phyloP scores from a whole-genome alignment of 768 basidiomycete species.

The Russula olivacea region DNA sequence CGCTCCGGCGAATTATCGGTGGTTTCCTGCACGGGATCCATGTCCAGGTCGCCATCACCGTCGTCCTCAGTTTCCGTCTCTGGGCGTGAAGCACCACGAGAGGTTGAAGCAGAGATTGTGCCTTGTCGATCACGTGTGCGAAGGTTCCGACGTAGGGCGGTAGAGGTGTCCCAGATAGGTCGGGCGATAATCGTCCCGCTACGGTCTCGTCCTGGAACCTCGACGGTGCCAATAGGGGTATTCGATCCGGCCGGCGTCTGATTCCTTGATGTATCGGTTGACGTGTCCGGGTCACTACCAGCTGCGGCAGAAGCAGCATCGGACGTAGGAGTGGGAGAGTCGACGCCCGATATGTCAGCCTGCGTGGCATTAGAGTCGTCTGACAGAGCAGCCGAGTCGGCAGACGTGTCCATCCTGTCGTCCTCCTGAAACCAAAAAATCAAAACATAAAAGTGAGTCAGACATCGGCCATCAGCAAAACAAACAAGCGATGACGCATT shows the following conservation, averaged over 20 bases:
- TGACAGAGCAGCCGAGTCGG: slow-evolving; percentile 19
- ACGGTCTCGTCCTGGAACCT: slow-evolving; percentile 59
- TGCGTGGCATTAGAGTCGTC: slow-evolving; percentile 19
- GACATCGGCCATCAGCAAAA: neutral
- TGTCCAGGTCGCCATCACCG: slow-evolving; percentile 55
- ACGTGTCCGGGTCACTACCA: slow-evolving; percentile 54
- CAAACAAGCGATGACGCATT: neutral
- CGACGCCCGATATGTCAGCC: slow-evolving; percentile 20
- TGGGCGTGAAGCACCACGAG: slow-evolving; percentile 46
- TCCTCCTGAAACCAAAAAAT: slow-evolving; percentile 26
- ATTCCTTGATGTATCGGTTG: slow-evolving; percentile 55
- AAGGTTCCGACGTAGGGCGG: slow-evolving; percentile 30
- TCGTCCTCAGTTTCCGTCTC: slow-evolving; percentile 81
- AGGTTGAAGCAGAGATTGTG: slow-evolving; percentile 25
- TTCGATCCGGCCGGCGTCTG: slow-evolving; percentile 53
- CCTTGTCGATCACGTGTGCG: slow-evolving; percentile 29
- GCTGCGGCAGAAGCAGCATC: slow-evolving; percentile 29
- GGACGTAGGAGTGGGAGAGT: slow-evolving; percentile 19
- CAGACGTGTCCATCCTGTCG: slow-evolving; percentile 24
- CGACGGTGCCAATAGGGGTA: slow-evolving; percentile 56
- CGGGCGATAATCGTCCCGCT: slow-evolving; percentile 72
- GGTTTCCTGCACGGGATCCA: slow-evolving; percentile 31
- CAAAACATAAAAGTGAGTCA: slow-evolving; percentile 1
- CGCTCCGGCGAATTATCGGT: slow-evolving; percentile 28
- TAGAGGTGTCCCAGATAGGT: slow-evolving; percentile 46